Percentiles rank a stretch among this genome's conserved stretches.
phyloP scores from a whole-genome alignment of 1,139 yeast genomes.

The Yamadazyma spencermartinsiae region DNA sequence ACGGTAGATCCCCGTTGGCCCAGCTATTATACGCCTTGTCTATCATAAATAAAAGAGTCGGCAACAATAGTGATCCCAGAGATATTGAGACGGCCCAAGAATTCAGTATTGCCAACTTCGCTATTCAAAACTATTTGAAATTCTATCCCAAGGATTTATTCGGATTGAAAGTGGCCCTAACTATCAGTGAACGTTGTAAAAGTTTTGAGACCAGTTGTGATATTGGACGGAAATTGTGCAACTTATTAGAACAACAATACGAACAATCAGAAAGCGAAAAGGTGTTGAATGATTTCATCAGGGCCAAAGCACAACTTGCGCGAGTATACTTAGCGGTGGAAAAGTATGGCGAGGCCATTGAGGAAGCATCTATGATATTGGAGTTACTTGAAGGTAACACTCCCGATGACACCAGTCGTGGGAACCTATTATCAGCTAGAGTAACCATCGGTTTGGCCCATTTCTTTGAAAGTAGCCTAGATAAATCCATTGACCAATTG shows the following conservation, averaged over 20 bases:
- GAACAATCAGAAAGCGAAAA: conserved; percentile 55
- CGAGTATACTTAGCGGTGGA: conserved; percentile 65
- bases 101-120: conserved; percentile 65
- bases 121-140: conserved; percentile 71
- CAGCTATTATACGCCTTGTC: conserved; percentile 72
- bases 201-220: conserved; percentile 56
- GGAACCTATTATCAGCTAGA: conserved; percentile 53
- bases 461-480: conserved; percentile 64
- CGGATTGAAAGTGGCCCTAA: conserved; percentile 60
- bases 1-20: conserved; percentile 70
- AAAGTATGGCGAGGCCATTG: conserved; percentile 58
- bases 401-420: conserved; percentile 3
- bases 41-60: conserved; percentile 47
- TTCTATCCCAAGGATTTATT: conserved; percentile 62
- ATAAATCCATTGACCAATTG: conserved; percentile 66
- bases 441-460: conserved; percentile 69
- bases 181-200: conserved; percentile 71
- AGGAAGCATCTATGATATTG: conserved; percentile 57
- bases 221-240: conserved; percentile 48
- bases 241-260: conserved; percentile 54
- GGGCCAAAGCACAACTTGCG: conserved; percentile 67
- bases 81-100: conserved; percentile 64
- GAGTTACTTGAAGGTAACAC: conserved; percentile 42
- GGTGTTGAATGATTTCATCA: conserved; percentile 52
- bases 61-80: conserved; percentile 40